These are phyloP conservation scores for Anacardium occidentale DNA, from an alignment of 345 rosid genomes.

Conservation along the genomic window DNA sequence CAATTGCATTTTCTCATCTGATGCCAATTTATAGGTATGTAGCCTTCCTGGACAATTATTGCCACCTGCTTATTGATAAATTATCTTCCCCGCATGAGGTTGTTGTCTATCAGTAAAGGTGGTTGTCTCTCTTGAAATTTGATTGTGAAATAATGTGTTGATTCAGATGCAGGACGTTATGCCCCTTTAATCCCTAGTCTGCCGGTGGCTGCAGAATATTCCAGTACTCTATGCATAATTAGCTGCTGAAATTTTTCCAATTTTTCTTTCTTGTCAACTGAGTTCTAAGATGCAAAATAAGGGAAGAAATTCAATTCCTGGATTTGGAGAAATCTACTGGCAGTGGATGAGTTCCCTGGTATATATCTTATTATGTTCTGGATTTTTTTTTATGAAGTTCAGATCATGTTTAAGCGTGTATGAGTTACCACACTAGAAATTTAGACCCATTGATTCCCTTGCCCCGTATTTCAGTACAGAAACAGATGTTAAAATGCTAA, in stretches of 20 bases:
- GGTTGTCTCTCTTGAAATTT: not conserved
- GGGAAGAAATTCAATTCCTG: not conserved
- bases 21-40: not conserved
- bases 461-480: not conserved
- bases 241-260: not conserved
- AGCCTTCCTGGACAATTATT: not conserved
- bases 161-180: not conserved
- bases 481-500: not conserved
- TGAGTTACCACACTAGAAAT: not conserved
- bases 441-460: not conserved
- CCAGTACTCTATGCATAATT: not conserved
- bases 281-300: not conserved
- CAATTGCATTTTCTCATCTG: not conserved
- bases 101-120: not conserved
- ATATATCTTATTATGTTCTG: not conserved
- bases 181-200: not conserved
- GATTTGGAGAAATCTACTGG: slow-evolving; percentile 2
- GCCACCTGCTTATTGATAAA: not conserved
- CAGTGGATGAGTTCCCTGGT: not conserved
- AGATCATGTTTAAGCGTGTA: not conserved
- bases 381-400: slow-evolving; percentile 6
- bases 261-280: not conserved
- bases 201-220: not conserved
- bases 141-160: not conserved
- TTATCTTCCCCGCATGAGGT: slow-evolving; percentile 14